phyloP scores from a whole-genome alignment of 225 moss, liverwort and hornwort species.

The Physcomitrium patens region DNA sequence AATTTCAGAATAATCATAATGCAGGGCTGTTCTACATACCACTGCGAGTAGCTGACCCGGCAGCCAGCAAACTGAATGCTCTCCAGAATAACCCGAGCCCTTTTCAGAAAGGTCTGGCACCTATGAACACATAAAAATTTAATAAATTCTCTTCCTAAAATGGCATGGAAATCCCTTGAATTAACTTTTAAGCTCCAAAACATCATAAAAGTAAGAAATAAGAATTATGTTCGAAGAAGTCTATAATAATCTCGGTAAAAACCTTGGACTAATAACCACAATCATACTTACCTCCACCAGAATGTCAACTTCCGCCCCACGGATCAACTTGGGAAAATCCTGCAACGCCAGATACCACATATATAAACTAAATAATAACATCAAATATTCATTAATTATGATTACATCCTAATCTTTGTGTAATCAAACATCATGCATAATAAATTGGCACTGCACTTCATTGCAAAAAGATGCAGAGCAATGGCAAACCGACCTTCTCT shows the following conservation, averaged over 20 bases:
- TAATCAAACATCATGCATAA: not conserved
- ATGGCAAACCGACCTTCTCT: not conserved
- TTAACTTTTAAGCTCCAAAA: not conserved
- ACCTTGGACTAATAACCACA: slow-evolving; percentile 18
- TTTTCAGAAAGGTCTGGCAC: slow-evolving; percentile 57
- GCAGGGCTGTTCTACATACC: slow-evolving; percentile 39
- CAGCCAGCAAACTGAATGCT: slow-evolving; percentile 72
- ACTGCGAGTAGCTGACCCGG: slow-evolving; percentile 63
- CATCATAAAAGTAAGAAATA: not conserved
- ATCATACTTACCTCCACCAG: slow-evolving; percentile 61
- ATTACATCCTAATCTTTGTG: not conserved
- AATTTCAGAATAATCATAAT: slow-evolving; percentile 10
- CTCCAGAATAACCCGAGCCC: slow-evolving; percentile 58
- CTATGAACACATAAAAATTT: slow-evolving; percentile 31
- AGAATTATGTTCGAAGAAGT: not conserved
- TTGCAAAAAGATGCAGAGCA: not conserved
- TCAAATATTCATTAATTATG: slow-evolving; percentile 2
- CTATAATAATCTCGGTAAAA: slow-evolving; percentile 1
- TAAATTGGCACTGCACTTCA: not conserved
- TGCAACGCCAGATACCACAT: slow-evolving; percentile 25
- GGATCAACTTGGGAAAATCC: slow-evolving; percentile 77
- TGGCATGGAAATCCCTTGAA: not conserved
- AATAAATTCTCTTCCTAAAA: slow-evolving; percentile 26
- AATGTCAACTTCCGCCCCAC: slow-evolving; percentile 92
- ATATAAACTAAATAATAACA: slow-evolving; percentile 17